Evolutionary conservation across 257 asterid species (phyloP), one percentile per base, ranked within the genome.

Genomic region (Linderniella brevidens): DNA sequence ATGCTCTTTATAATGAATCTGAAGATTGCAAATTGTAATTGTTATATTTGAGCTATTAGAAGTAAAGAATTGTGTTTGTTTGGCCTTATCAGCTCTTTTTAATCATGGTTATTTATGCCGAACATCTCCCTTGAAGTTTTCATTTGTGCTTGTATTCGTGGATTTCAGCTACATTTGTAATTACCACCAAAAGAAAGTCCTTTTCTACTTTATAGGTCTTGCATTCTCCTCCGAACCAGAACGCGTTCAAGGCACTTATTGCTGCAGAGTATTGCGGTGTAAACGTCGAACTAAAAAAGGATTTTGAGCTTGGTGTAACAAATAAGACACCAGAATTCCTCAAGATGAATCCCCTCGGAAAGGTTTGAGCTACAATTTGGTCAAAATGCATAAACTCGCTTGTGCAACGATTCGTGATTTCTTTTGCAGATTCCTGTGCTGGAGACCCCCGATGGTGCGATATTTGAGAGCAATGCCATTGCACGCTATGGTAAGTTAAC

Each of bases 381-480:
- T 1, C 10, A 35, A 60, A 25, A 10, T 53, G 7, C 20, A 37
- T 4, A 3, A 8, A 35, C 14, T 16, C 19, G 12, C 20, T 50
- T 9, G 13, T 14, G 19, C 42, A 56, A 29, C 50, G 40, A 18
- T 58, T 37, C 9, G 8, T 41, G n/a, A 38, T 60, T 9, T 14
- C 59, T 37, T n/a, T 19, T 63, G 53, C 54, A 86, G 96, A 60
- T 87, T 37, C 95, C 97, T 20, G 95, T 80, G 56, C 95, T 87
- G 19, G 88, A 87, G 68, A 87, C 95, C 1, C 93, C 97, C 6
- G 95, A 83, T 16, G 95, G 97, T 13, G 48, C 88, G 0, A 29
- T 87, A 12, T 87, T 83, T 44, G 95, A 87, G 73, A 87, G 97
- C 77, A 87, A 83, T 49, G 95, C 97, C 8, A 87, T 87, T 64